Base-by-base conservation (phyloP, 2,329 filamentous ascomycete genomes). In the Fusarium humuli region DNA sequence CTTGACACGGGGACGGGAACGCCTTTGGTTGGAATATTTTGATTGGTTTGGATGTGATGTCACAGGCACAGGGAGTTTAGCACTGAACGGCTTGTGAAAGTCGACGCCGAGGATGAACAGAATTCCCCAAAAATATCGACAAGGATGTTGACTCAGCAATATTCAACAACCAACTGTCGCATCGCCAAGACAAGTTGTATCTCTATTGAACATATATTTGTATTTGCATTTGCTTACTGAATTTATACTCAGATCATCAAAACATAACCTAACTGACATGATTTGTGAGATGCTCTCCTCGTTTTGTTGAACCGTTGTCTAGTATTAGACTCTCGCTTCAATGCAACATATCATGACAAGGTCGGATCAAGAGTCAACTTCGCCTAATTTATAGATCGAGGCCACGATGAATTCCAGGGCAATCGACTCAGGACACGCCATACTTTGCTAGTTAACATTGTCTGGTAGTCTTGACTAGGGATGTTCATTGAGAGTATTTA, bases 71-170 rank as follows among this genome's bases (percentile, higher is more conserved):
- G 57, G 57, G 59, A 52, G 59, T 34, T 52, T 16, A 23, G 41
- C 29, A 55, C 47, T 41, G 56, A 34, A 73, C 70, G 69, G 73
- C 73, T 75, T 75, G 73, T 75, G 73, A 75, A 70, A 75, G 63
- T 68, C 50, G 58, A 49, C 62, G 41, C 63, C 63, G 63, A 66
- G 63, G 63, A 66, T 65, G 41, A 57, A 57, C 41, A 10, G 34
- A 20, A 37, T 37, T n/a, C 34, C 18, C 18, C 9, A 22, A 40
- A 30, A 20, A 57, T 23, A 62, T 62, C 23, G 49, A 42, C 52
- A n/a, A 7, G 34, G 49, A 52, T 52, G 9, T 45, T 55, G 67
- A 72, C 57, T 72, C 60, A 65, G 65, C 56, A 56, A 18, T 27
- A n/a, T 52, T 27, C 32, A 34, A 27, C 6, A 56, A 20, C 27